These are phyloP conservation scores for Mycena polygramma DNA, from an alignment of 768 basidiomycete genomes.

Conservation along the genomic window DNA sequence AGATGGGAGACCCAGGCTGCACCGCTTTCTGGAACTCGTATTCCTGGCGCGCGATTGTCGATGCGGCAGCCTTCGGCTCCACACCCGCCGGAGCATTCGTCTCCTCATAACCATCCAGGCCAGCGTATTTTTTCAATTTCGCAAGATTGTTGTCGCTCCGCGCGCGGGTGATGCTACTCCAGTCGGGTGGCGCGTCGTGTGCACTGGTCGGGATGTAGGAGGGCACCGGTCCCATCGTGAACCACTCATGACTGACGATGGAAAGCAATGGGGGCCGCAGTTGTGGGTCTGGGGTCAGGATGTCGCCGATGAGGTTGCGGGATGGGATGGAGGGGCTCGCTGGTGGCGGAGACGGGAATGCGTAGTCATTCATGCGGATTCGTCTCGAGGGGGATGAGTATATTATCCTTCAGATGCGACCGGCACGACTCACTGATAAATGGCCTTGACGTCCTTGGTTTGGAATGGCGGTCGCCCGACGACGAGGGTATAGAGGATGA, in stretches of 20 bases:
- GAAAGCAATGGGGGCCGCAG: conserved; percentile 86
- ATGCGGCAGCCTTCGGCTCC: conserved; percentile 53
- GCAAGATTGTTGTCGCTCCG: conserved; percentile 79
- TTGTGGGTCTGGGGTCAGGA: conserved; percentile 88
- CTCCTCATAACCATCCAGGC: conserved; percentile 74
- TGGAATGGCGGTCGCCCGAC: conserved; percentile 98
- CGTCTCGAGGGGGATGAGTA: conserved; percentile 62
- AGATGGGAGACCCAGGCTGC: conserved; percentile 94
- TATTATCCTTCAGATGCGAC: neutral
- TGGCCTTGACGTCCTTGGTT: conserved; percentile 96
- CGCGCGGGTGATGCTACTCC: conserved; percentile 71
- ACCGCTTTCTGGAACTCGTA: conserved; percentile 97
- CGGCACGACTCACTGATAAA: conserved; percentile 79
- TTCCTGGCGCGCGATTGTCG: conserved; percentile 87
- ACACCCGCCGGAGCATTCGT: conserved; percentile 50
- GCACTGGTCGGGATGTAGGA: conserved; percentile 84
- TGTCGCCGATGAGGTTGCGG: conserved; percentile 82
- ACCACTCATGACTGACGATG: conserved; percentile 89
- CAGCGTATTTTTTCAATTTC: conserved; percentile 70
- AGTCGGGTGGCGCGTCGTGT: conserved; percentile 82
- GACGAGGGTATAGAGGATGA: conserved; percentile 95
- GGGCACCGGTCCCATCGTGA: conserved; percentile 85
- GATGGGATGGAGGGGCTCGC: conserved; percentile 59
- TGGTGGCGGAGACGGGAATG: conserved; percentile 84
- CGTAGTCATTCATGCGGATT: conserved; percentile 94